Evolutionary conservation across 225 moss, liverwort and hornwort species (phyloP).

Genomic region (Pleurozium schreberi): DNA sequence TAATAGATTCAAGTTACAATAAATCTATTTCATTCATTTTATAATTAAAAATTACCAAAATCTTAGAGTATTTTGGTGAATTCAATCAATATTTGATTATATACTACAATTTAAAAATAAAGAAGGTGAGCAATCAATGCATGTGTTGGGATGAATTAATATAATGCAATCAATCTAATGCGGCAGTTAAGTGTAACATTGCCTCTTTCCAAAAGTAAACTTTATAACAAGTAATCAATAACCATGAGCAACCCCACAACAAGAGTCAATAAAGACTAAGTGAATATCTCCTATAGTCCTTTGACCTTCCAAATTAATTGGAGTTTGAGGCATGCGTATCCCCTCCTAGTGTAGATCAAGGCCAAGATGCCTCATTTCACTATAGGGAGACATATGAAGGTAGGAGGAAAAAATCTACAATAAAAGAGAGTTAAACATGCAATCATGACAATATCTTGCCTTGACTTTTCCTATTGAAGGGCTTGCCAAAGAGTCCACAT

Average conservation of each 20-base stretch:
- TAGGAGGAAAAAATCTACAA: accelerated
- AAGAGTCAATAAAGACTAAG: background rate
- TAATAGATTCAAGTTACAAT: background rate
- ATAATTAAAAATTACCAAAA: background rate
- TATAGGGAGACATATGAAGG: accelerated
- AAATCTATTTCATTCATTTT: background rate
- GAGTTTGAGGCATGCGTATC: background rate
- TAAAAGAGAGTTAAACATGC: background rate
- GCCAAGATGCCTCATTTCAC: accelerated
- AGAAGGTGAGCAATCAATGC: accelerated
- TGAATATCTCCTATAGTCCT: accelerated
- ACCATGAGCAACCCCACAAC: background rate
- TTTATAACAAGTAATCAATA: background rate
- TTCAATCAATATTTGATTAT: background rate
- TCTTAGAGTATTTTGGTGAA: background rate
- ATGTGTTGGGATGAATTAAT: background rate
- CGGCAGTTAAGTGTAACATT: too few relatives aligned
- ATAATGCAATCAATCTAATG: background rate
- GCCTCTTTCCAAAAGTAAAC: accelerated
- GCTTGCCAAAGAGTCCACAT: background rate
- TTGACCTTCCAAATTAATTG: accelerated
- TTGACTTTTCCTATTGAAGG: background rate
- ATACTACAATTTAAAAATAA: background rate
- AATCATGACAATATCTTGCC: background rate
- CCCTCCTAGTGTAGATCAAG: accelerated